A percentile compares a stretch with the other conserved stretches of the same genome.
phyloP scores from a whole-genome alignment of 2,329 filamentous ascomycete species.

The Trichoderma harzianum region DNA sequence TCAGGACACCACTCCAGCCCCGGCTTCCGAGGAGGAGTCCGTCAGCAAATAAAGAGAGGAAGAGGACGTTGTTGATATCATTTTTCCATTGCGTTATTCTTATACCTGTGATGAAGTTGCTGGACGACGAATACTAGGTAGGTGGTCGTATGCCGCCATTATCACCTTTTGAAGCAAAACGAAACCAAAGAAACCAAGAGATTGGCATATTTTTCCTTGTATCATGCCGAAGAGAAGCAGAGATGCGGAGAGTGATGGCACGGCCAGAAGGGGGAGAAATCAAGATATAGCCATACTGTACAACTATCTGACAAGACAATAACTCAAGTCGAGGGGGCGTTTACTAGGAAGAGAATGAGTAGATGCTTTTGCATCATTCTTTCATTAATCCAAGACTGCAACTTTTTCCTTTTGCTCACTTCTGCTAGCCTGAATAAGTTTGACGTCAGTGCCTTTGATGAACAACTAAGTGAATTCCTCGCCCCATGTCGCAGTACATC shows the following conservation, averaged over 20 bases:
- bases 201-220: neutral
- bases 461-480: neutral
- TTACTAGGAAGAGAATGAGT: neutral
- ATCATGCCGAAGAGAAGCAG: neutral
- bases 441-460: neutral
- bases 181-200: neutral
- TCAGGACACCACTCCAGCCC: conserved; percentile 27
- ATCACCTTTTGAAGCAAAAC: neutral
- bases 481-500: neutral
- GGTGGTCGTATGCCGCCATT: neutral
- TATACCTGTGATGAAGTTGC: neutral
- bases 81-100: conserved; percentile 13
- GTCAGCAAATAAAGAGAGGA: conserved; percentile 3
- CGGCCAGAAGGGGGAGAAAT: neutral
- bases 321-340: neutral
- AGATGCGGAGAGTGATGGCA: neutral
- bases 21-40: conserved; percentile 29
- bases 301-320: neutral
- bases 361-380: neutral
- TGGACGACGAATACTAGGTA: neutral
- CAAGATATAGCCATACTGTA: neutral
- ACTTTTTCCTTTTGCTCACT: neutral
- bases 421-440: neutral
- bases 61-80: neutral
- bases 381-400: neutral